These are phyloP conservation scores for Urtica urens DNA, from an alignment of 306 rosid species.

Conservation along the genomic window DNA sequence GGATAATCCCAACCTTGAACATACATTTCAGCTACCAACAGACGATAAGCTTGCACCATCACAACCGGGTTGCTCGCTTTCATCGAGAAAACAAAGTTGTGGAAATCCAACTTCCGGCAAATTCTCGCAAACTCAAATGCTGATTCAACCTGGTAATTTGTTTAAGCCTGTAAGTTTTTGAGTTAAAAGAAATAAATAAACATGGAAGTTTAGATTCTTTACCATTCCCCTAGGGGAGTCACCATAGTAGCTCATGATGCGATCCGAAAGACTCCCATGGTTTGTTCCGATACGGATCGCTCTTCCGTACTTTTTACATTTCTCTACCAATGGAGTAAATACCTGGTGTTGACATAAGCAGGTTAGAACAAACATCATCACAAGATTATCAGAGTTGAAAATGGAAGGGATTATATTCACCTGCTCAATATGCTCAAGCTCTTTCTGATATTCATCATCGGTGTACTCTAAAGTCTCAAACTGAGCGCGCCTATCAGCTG, in stretches of 20 bases:
- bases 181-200: slow-evolving; percentile 15
- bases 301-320: slow-evolving; percentile 95
- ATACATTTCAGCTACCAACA: slow-evolving; percentile 94
- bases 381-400: too few relatives aligned
- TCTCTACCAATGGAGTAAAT: slow-evolving; percentile 90
- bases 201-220: slow-evolving; percentile 4
- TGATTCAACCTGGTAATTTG: slow-evolving; percentile 77
- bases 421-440: slow-evolving; percentile 96
- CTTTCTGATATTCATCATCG: slow-evolving; percentile 86
- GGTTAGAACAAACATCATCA: neutral
- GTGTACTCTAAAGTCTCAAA: slow-evolving; percentile 83
- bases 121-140: slow-evolving; percentile 99
- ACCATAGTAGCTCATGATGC: slow-evolving; percentile 98
- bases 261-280: slow-evolving; percentile 99
- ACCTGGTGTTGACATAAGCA: slow-evolving; percentile 29
- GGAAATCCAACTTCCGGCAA: slow-evolving; percentile 84
- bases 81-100: slow-evolving; percentile 91
- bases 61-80: slow-evolving; percentile 98
- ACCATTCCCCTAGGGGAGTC: slow-evolving; percentile 99
- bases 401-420: slow-evolving; percentile 23
- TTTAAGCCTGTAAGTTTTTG: neutral
- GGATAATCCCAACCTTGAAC: slow-evolving; percentile 98
- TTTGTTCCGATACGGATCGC: slow-evolving; percentile 99
- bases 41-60: slow-evolving; percentile 97
- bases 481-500: slow-evolving; percentile 99